A percentile compares a stretch with the other conserved stretches of the same genome.
phyloP scores from a whole-genome alignment of 306 rosid genomes.

The Carpinus fangiana region DNA sequence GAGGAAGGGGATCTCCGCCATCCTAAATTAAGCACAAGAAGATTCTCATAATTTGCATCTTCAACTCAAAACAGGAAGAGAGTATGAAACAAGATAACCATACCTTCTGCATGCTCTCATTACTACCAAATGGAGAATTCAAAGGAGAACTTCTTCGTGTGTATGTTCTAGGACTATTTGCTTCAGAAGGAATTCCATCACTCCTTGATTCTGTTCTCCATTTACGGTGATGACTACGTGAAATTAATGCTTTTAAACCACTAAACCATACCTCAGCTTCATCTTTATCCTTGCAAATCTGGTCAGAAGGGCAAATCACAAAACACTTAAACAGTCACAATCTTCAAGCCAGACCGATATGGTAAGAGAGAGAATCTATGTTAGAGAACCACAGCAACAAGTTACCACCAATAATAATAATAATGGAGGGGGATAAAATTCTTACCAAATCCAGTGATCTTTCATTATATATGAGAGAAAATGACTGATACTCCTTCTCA shows the following conservation, averaged over 20 bases:
- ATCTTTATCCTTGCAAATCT: conserved; percentile 99
- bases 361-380: background rate
- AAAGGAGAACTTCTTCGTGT: conserved; percentile 95
- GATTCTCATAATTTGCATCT: conserved; percentile 24
- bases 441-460: conserved; percentile 93
- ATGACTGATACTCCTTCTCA: conserved; percentile 98
- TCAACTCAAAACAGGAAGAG: conserved; percentile 22
- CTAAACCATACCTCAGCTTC: conserved; percentile 99
- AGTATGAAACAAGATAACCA: conserved; percentile 14
- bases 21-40: conserved; percentile 61
- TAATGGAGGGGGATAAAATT: conserved; percentile 7
- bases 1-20: conserved; percentile 82
- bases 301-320: conserved; percentile 38
- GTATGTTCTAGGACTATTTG: conserved; percentile 94
- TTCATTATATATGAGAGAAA: conserved; percentile 94
- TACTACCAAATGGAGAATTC: conserved; percentile 93
- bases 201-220: conserved; percentile 99
- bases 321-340: conserved; percentile 22
- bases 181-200: conserved; percentile 93
- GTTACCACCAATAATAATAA: conserved; percentile 16
- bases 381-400: background rate
- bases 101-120: conserved; percentile 94
- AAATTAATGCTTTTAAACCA: conserved; percentile 92
- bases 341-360: background rate
- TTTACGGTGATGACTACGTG: conserved; percentile 80